Base-by-base conservation (phyloP, 2,329 filamentous ascomycete genomes). In the Rhinocladiella mackenziei region DNA sequence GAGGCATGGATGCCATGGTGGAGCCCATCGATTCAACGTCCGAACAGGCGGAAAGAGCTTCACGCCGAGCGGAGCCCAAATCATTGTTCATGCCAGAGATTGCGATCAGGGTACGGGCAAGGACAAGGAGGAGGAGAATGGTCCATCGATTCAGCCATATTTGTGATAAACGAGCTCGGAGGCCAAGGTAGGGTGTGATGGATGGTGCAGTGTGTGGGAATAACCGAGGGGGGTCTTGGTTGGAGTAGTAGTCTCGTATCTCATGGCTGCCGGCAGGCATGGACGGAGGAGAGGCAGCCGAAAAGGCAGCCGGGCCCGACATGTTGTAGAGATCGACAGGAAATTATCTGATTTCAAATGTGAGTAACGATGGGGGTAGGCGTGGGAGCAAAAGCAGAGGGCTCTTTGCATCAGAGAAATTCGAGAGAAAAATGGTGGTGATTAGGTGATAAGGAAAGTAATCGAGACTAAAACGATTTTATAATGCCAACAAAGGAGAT, bases 91-190 rank as follows among this genome's bases (percentile, higher is more conserved):
- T 77, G 57, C 77, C 77, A 43, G 76, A 75, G 43, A 91, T 78
- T 26, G 89, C 80, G 48, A 97, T 73, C 39, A 98, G 70, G 48
- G 91, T 78, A 45, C 89, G 81, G 51, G 84, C 78, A 39, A 98
- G 81, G 43, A 97, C 83, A 41, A 98, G 80, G 47, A 95, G 66
- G 35, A 97, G 75, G 35, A 98, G 76, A 48, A 97, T 75, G 28
- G 92, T 97, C 92, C 92, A 98, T 66, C 86, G 80, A 73, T 98
- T 97, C 71, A 98, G 82, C 89, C 91, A 96, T 65, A 94, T 77
- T 73, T 98, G 92, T 39, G 92, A 97, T 59, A 97, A 77, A 60
- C 89, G 83, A 58, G 91, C 83, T 60, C 82, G 81, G 61, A 96
- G 80, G 58, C 89, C 89, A 53, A 98, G 84, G 65, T 97, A 97